Conservation (phyloP, 768 basidiomycete genomes). For the Suillus tomentosus region DNA sequence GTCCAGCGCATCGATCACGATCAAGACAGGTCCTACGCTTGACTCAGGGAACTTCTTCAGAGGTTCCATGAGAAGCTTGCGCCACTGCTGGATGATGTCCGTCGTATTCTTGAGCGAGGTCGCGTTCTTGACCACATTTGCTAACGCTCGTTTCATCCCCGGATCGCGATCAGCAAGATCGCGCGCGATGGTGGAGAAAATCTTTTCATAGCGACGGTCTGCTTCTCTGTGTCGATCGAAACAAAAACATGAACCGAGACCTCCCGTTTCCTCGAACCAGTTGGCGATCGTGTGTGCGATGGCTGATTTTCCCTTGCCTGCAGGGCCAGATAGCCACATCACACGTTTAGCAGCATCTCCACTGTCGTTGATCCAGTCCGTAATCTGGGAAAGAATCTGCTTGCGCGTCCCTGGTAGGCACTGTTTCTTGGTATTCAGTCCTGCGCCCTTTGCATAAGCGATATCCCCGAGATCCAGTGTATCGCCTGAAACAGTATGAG, state of each 20-base stretch:
- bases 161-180: conserved; percentile 22
- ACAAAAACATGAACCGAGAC: conserved; percentile 24
- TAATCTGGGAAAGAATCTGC: conserved; percentile 18
- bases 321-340: conserved; percentile 16
- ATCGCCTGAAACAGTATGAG: not conserved
- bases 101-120: not conserved
- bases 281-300: conserved; percentile 23
- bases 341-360: conserved; percentile 8
- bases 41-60: conserved; percentile 1
- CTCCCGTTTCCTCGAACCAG: conserved; percentile 12
- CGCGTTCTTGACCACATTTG: not conserved
- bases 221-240: conserved; percentile 14
- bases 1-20: conserved; percentile 30
- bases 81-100: conserved; percentile 16
- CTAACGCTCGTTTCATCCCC: conserved; percentile 3
- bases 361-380: conserved; percentile 16
- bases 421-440: conserved; percentile 2
- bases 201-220: conserved; percentile 10
- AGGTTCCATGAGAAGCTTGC: conserved; percentile 21
- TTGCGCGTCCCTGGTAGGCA: conserved; percentile 21
- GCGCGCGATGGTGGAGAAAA: conserved; percentile 35
- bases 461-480: not conserved
- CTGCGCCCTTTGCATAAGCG: not conserved
- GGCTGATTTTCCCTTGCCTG: conserved; percentile 34
- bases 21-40: conserved; percentile 22